A percentile compares a stretch with the other conserved stretches of the same genome.
Conservation (phyloP, 1,284 basidiomycete species). For the Paramarasmius palmivorus region DNA sequence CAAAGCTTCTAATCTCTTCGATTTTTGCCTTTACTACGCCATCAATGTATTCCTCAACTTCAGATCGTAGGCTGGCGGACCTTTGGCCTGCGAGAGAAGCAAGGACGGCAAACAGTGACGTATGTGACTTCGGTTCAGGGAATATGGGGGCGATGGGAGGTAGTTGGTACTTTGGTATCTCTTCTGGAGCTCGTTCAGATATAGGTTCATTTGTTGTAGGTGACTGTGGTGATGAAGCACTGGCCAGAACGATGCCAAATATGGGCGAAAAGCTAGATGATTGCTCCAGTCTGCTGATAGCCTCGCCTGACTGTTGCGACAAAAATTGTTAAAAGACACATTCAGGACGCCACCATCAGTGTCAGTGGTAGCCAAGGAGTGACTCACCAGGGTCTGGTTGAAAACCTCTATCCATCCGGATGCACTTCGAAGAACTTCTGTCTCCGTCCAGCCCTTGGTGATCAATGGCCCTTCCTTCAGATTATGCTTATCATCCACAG, state of each 20-base stretch:
- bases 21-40: conserved; percentile 57
- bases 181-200: conserved; percentile 30
- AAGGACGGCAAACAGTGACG: conserved; percentile 68
- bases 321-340: neutral
- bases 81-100: conserved; percentile 55
- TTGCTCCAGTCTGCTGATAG: conserved; percentile 39
- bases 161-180: conserved; percentile 39
- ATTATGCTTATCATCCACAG: conserved; percentile 48
- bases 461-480: conserved; percentile 67
- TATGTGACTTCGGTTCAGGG: conserved; percentile 70
- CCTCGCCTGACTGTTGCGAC: conserved; percentile 41
- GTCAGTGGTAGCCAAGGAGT: conserved; percentile 14
- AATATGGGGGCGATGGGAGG: conserved; percentile 58
- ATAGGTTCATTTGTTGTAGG: conserved; percentile 27
- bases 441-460: conserved; percentile 73
- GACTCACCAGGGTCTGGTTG: conserved; percentile 65
- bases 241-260: conserved; percentile 57
- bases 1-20: conserved; percentile 54
- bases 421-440: conserved; percentile 64
- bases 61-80: conserved; percentile 54
- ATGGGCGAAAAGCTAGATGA: conserved; percentile 52
- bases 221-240: conserved; percentile 27
- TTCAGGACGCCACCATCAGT: neutral
- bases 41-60: conserved; percentile 60
- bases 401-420: conserved; percentile 76